A percentile compares a stretch with the other conserved stretches of the same genome.
These are phyloP conservation scores for Lunularia cruciata DNA, from an alignment of 225 moss, liverwort and hornwort species.

Conservation along the genomic window DNA sequence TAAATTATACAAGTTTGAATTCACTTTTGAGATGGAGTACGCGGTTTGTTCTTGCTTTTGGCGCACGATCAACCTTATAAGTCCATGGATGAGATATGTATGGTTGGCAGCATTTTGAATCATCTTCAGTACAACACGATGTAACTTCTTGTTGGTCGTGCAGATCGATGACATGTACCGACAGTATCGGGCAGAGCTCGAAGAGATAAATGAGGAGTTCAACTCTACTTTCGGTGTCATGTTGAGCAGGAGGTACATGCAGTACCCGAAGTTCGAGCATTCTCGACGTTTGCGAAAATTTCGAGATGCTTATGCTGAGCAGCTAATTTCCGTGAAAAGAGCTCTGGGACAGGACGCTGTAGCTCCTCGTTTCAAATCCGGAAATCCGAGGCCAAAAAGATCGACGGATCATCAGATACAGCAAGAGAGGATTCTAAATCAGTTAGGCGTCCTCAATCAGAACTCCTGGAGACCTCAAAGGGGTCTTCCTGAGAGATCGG, in stretches of 20 bases:
- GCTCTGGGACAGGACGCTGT: not conserved
- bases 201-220: not conserved
- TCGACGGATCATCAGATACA: not conserved
- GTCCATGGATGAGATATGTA: too few relatives aligned
- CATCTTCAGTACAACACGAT: too few relatives aligned
- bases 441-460: not conserved
- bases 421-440: not conserved
- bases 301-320: not conserved
- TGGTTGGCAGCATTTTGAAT: too few relatives aligned
- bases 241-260: not conserved
- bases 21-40: too few relatives aligned
- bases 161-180: constrained; percentile 14
- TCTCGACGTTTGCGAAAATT: not conserved
- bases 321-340: not conserved
- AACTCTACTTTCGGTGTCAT: not conserved
- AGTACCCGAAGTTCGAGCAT: not conserved
- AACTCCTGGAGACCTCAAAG: constrained; percentile 82
- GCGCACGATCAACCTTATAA: too few relatives aligned
- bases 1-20: too few relatives aligned
- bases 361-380: not conserved
- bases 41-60: too few relatives aligned
- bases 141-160: too few relatives aligned
- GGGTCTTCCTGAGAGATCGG: constrained; percentile 86
- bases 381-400: not conserved
- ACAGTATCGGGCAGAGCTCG: not conserved